Conservation (phyloP, 139 green algal species). For the Chlamydomonas schloesseri region DNA sequence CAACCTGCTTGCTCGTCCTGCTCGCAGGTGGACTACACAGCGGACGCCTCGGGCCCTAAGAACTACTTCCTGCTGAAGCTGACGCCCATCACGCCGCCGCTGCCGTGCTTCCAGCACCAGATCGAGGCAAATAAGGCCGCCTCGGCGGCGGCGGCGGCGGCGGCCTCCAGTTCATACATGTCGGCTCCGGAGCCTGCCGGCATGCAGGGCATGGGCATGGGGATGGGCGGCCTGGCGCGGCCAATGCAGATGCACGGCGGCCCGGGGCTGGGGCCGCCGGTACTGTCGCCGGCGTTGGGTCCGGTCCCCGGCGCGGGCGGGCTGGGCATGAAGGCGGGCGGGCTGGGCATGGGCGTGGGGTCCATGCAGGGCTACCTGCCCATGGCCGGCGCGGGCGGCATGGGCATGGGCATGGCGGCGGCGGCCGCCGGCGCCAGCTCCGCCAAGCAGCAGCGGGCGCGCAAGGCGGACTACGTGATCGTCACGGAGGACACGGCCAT, state of each 20-base stretch:
- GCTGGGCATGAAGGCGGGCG: too few relatives aligned
- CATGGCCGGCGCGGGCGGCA: not conserved
- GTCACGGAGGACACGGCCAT: constrained; percentile 63
- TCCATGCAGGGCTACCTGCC: too few relatives aligned
- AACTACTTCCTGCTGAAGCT: constrained; percentile 42
- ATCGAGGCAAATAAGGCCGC: constrained; percentile 18
- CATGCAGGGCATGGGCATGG: not conserved
- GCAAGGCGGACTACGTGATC: constrained; percentile 64
- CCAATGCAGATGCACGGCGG: not conserved
- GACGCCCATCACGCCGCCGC: constrained; percentile 33
- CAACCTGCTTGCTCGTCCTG: not conserved
- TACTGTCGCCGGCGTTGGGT: not conserved
- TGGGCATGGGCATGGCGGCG: not conserved
- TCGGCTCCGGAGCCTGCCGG: not conserved
- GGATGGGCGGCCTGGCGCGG: not conserved
- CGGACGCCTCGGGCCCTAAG: constrained; percentile 12
- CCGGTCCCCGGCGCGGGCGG: too few relatives aligned
- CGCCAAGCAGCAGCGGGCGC: constrained; percentile 32
- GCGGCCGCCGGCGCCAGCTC: not conserved
- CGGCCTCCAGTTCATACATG: not conserved
- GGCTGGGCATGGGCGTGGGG: too few relatives aligned
- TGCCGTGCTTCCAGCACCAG: constrained; percentile 48
- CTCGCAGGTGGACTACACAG: constrained; percentile 28
- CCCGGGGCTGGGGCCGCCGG: not conserved
- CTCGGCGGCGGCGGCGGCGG: not conserved